phyloP scores from a whole-genome alignment of 75 land plant genomes.

The Selaginella tamariscina region DNA sequence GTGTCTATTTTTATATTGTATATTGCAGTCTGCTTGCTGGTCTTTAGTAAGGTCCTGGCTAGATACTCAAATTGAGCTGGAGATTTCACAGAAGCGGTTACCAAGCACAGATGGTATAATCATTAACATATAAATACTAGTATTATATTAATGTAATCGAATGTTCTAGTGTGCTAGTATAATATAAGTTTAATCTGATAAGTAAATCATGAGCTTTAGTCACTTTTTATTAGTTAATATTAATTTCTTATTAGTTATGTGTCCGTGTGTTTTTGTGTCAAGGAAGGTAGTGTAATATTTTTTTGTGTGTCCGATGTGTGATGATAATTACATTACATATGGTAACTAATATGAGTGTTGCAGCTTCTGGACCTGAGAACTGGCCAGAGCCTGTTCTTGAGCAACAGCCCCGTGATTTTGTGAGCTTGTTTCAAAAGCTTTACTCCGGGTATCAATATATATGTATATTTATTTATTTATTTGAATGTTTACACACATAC shows the following conservation, averaged over 20 bases:
- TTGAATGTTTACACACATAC: too few relatives aligned
- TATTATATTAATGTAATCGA: too few relatives aligned
- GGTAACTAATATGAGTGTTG: constrained; percentile 21
- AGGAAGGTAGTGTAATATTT: too few relatives aligned
- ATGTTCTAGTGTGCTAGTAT: too few relatives aligned
- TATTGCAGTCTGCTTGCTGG: constrained; percentile 88
- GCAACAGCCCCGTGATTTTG: constrained; percentile 83
- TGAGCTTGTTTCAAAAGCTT: constrained; percentile 83
- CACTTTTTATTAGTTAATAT: too few relatives aligned
- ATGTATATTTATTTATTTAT: not conserved
- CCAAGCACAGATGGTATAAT: constrained; percentile 4
- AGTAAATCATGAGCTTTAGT: too few relatives aligned
- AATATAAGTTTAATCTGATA: too few relatives aligned
- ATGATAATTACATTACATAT: too few relatives aligned
- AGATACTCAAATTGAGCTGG: constrained; percentile 68
- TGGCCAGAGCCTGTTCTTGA: constrained; percentile 95
- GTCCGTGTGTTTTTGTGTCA: too few relatives aligned
- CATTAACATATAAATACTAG: too few relatives aligned
- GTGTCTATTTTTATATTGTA: not conserved
- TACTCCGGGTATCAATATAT: constrained; percentile 44
- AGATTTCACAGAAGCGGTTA: constrained; percentile 40
- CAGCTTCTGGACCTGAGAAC: constrained; percentile 42
- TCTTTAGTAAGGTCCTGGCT: constrained; percentile 91
- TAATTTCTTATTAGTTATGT: too few relatives aligned
- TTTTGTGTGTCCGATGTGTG: too few relatives aligned